Evolutionary conservation across 306 rosid species (phyloP).

Genomic region (Albizia julibrissin): DNA sequence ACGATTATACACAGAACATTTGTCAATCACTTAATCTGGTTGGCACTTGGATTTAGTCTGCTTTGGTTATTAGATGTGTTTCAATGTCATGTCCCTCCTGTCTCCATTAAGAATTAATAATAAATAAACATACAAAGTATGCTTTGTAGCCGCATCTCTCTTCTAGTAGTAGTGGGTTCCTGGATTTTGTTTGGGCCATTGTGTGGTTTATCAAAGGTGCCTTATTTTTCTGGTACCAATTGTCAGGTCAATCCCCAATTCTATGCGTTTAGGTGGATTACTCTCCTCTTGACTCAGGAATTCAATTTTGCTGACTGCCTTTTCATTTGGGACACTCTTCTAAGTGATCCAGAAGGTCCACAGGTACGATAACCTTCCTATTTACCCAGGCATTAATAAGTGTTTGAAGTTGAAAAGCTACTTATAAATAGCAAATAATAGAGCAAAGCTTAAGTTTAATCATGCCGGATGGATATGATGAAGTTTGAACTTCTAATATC

Average conservation of each 20-base stretch:
- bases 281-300: conserved; percentile 96
- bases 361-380: conserved; percentile 52
- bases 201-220: conserved; percentile 24
- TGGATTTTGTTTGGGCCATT: conserved; percentile 14
- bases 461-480: background rate
- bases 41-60: conserved; percentile 6
- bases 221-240: conserved; percentile 40
- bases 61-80: conserved; percentile 11
- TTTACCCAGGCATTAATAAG: background rate
- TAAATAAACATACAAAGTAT: background rate
- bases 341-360: conserved; percentile 96
- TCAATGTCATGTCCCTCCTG: background rate
- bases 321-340: conserved; percentile 93
- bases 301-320: conserved; percentile 95
- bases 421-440: conserved; percentile 13
- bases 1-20: conserved; percentile 9
- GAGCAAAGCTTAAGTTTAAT: conserved; percentile 27
- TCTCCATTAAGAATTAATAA: background rate
- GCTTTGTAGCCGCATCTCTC: background rate
- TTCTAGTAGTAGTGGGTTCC: background rate
- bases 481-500: background rate
- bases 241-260: conserved; percentile 97
- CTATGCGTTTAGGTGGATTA: conserved; percentile 99
- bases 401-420: conserved; percentile 21
- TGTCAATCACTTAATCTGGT: conserved; percentile 25